These are phyloP conservation scores for Chamaenerion angustifolium DNA, from an alignment of 345 rosid genomes.

Conservation along the genomic window DNA sequence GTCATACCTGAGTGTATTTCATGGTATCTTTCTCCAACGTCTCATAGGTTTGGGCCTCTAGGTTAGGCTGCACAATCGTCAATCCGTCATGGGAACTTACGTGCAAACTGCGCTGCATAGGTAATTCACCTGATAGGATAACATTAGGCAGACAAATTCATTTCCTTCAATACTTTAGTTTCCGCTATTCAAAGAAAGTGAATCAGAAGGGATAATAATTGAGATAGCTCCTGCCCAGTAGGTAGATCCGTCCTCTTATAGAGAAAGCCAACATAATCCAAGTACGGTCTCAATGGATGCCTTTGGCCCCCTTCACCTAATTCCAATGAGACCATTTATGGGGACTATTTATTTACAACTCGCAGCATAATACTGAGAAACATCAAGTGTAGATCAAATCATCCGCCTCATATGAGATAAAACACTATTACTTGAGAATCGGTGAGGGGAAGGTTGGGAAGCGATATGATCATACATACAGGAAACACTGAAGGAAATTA, in stretches of 20 bases:
- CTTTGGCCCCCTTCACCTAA: slow-evolving; percentile 29
- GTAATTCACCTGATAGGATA: slow-evolving; percentile 64
- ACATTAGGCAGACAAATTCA: neutral
- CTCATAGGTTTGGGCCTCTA: slow-evolving; percentile 98
- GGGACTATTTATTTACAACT: neutral
- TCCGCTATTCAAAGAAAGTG: neutral
- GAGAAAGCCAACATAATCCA: slow-evolving; percentile 76
- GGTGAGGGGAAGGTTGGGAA: too few species aligned
- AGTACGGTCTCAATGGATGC: slow-evolving; percentile 64
- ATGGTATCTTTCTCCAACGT: slow-evolving; percentile 89
- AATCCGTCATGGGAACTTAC: slow-evolving; percentile 30
- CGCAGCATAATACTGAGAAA: neutral
- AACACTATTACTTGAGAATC: neutral
- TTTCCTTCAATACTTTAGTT: too few species aligned
- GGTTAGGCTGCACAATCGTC: slow-evolving; percentile 57
- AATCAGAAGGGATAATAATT: slow-evolving; percentile 27
- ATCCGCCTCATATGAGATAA: neutral
- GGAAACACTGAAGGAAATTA: neutral
- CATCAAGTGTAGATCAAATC: neutral
- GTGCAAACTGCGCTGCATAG: slow-evolving; percentile 91
- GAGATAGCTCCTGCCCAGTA: slow-evolving; percentile 82
- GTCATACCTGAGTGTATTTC: slow-evolving; percentile 76
- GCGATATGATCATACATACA: too few species aligned
- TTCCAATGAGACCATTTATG: slow-evolving; percentile 7
- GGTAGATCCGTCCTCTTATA: slow-evolving; percentile 87